Conservation (phyloP, 768 basidiomycete genomes). For the Suillus subluteus region DNA sequence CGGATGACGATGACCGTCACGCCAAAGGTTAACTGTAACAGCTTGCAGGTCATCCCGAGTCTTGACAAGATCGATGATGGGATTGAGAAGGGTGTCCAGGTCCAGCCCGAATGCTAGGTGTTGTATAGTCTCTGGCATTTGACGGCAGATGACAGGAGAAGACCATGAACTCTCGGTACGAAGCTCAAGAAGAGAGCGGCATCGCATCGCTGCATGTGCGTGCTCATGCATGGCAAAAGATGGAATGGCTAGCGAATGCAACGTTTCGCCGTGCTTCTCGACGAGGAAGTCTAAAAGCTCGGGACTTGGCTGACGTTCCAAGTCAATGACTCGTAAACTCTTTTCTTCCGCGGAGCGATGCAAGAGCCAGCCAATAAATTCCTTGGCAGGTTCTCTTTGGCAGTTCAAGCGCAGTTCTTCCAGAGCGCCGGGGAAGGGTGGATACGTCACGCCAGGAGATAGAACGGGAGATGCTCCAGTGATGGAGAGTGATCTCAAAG, state of each 20-base stretch:
- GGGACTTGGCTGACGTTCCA: constrained; percentile 61
- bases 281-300: constrained; percentile 60
- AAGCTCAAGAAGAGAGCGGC: constrained; percentile 54
- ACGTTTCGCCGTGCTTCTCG: constrained; percentile 47
- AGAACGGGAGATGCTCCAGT: constrained; percentile 61
- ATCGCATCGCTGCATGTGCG: constrained; percentile 48
- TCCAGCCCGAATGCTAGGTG: constrained; percentile 67
- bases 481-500: constrained; percentile 56
- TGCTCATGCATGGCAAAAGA: constrained; percentile 53
- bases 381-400: constrained; percentile 61
- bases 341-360: constrained; percentile 51
- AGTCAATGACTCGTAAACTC: constrained; percentile 53
- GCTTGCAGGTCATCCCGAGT: constrained; percentile 44
- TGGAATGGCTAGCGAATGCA: constrained; percentile 62
- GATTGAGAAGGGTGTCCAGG: constrained; percentile 54
- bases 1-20: constrained; percentile 51
- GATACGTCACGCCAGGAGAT: constrained; percentile 39
- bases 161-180: constrained; percentile 57
- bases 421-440: constrained; percentile 52
- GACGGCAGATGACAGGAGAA: constrained; percentile 48
- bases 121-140: constrained; percentile 51
- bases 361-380: constrained; percentile 73
- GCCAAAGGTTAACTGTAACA: constrained; percentile 59
- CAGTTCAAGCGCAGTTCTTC: constrained; percentile 64
- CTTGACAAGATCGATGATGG: constrained; percentile 60